Evolutionary conservation across 2,329 filamentous ascomycete genomes (phyloP).

Genomic region (Penicillium sp.): DNA sequence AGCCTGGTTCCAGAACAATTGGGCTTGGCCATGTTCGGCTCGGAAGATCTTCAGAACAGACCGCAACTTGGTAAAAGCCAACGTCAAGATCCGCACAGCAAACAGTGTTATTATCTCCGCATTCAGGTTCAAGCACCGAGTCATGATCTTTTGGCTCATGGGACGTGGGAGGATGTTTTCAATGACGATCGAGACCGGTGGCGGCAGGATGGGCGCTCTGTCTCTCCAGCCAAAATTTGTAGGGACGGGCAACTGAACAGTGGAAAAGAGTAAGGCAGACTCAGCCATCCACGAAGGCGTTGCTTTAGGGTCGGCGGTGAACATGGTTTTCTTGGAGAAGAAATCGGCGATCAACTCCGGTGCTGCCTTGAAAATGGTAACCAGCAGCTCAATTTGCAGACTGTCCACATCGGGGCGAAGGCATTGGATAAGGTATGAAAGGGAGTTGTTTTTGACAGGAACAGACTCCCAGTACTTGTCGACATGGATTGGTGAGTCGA

Average conservation of each 20-base stretch:
- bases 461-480: slow-evolving; percentile 62
- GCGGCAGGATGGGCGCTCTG: slow-evolving; percentile 62
- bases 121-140: slow-evolving; percentile 71
- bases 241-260: slow-evolving; percentile 69
- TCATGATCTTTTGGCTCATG: slow-evolving; percentile 71
- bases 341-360: slow-evolving; percentile 87
- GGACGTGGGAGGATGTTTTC: slow-evolving; percentile 83
- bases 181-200: slow-evolving; percentile 70
- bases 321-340: slow-evolving; percentile 71
- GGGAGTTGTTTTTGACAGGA: slow-evolving; percentile 70
- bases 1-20: slow-evolving; percentile 64
- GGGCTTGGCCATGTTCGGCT: slow-evolving; percentile 42
- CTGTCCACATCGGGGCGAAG: slow-evolving; percentile 78
- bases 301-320: slow-evolving; percentile 84
- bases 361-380: slow-evolving; percentile 71
- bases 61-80: slow-evolving; percentile 73
- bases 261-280: slow-evolving; percentile 78
- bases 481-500: slow-evolving; percentile 66
- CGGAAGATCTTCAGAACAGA: slow-evolving; percentile 58
- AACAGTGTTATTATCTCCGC: slow-evolving; percentile 80
- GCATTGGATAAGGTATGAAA: slow-evolving; percentile 72
- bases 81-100: slow-evolving; percentile 69
- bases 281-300: slow-evolving; percentile 95
- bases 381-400: slow-evolving; percentile 73
- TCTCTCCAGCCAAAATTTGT: slow-evolving; percentile 62